Base-by-base conservation (phyloP, 768 basidiomycete species). In the Amanita inopinata region DNA sequence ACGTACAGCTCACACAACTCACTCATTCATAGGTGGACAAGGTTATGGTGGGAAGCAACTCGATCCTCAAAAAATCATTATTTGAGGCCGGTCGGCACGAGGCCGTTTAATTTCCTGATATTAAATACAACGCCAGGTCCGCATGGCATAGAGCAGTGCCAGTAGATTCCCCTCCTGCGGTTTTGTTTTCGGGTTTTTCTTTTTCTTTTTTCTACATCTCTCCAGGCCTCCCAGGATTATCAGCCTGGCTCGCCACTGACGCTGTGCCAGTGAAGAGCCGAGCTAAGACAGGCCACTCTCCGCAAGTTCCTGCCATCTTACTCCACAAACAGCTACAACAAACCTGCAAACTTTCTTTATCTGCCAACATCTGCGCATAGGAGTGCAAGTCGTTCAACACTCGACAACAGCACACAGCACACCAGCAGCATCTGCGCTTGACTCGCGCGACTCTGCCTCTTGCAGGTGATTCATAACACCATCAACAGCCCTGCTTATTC, bases 401-500 rank as follows among this genome's bases (percentile, higher is more conserved):
- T 34, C 41, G 41, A 43, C 41, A 34, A 24, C 41, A 23, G 23
- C 41, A 43, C 41, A 43, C 41, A 43, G 41, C 41, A 32, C 33
- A 33, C 41, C 23, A 34, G 17, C 41, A 34, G 41, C 41, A 43
- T 31, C 23, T 33, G 32, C 40, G 20, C 41, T 43, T 43, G 41
- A 24, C 41, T 43, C 41, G 41, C 41, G 33, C 41, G 33, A 43
- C 41, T 43, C 41, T 43, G 41, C 32, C 33, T 27, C 22, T 18
- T 31, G 23, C 33, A 15, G 41, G 41, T 35, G 41, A 43, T 43
- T 43, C 41, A 43, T 43, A 43, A 35, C 32, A 33, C 23, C 41
- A 43, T 43, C 41, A 43, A n/a, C 41, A 43, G 41, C 41, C 41
- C 41, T 43, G 41, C 41, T 43, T 41, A 33, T 43, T 35, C 24